Evolutionary conservation across 352 stramenopile genomes (phyloP).

Genomic region (Nothophytophthora sp.): DNA sequence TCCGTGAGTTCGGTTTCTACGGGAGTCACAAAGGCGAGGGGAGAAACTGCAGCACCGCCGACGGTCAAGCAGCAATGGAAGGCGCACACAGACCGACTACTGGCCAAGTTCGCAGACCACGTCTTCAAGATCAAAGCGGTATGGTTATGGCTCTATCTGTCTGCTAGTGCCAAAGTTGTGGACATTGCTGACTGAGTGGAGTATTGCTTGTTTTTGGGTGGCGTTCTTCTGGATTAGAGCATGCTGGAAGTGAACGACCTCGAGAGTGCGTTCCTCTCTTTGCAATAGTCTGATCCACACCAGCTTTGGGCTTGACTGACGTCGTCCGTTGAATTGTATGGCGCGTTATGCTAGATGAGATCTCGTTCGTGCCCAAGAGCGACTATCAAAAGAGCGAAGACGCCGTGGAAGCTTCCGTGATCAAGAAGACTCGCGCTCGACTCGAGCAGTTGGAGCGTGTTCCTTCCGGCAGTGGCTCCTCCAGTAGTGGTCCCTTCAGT

Average conservation of each 20-base stretch:
- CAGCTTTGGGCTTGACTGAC: too few species aligned
- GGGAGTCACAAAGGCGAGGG: not conserved
- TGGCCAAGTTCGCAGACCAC: constrained; percentile 63
- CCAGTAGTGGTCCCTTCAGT: too few species aligned
- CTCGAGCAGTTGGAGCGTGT: constrained; percentile 62
- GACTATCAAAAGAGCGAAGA: constrained; percentile 42
- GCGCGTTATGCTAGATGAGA: constrained; percentile 27
- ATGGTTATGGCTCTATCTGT: not conserved
- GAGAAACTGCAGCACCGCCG: not conserved
- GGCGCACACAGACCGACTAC: constrained; percentile 60
- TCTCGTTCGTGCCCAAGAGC: constrained; percentile 40
- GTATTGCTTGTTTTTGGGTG: not conserved
- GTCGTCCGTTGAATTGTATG: not conserved
- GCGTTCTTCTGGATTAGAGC: constrained; percentile 23
- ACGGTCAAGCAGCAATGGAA: constrained; percentile 72
- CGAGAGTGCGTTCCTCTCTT: constrained; percentile 34
- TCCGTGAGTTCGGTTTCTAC: constrained; percentile 1
- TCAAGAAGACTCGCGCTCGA: constrained; percentile 70
- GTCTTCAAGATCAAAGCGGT: constrained; percentile 82
- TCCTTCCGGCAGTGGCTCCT: not conserved
- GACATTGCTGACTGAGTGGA: not conserved
- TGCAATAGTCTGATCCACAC: not conserved
- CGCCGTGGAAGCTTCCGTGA: constrained; percentile 35
- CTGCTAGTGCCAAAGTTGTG: not conserved
- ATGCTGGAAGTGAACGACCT: constrained; percentile 79